Conservation (phyloP, 2,329 filamentous ascomycete species). For the Colletotrichum lentis region DNA sequence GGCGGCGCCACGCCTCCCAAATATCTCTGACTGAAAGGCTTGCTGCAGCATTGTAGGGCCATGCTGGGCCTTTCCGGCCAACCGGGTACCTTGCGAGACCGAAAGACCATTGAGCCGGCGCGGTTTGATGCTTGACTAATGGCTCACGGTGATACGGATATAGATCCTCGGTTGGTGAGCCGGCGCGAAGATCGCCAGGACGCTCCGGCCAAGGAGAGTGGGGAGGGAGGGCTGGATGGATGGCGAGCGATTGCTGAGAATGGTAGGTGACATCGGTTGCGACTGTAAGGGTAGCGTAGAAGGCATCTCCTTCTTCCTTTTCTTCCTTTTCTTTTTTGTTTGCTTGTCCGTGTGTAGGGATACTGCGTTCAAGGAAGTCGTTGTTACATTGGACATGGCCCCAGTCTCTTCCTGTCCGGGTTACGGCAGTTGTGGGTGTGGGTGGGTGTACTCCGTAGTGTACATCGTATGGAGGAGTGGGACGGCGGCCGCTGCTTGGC, state of each 20-base stretch:
- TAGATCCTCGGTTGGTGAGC: constrained; percentile 36
- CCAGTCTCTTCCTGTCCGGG: constrained; percentile 12
- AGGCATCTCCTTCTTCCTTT: background rate
- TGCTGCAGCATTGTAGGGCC: constrained; percentile 7
- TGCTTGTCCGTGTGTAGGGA: background rate
- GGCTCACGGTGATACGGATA: constrained; percentile 33
- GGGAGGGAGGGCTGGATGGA: background rate
- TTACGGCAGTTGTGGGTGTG: constrained; percentile 33
- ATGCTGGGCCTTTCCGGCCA: constrained; percentile 1
- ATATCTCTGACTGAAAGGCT: background rate
- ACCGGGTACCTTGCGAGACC: background rate
- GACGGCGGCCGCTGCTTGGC: constrained; percentile 32
- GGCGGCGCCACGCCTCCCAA: constrained; percentile 6
- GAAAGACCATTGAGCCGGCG: constrained; percentile 15
- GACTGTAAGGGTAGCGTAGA: constrained; percentile 11
- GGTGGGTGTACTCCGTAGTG: too few relatives aligned
- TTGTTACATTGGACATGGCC: constrained; percentile 6
- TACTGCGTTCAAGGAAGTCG: constrained; percentile 19
- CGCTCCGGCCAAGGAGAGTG: background rate
- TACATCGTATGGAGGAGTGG: too few relatives aligned
- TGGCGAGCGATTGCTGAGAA: constrained; percentile 20
- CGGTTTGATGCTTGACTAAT: constrained; percentile 26
- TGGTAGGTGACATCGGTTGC: constrained; percentile 32
- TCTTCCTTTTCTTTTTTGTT: too few relatives aligned
- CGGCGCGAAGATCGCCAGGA: constrained; percentile 28